These are phyloP conservation scores for Colletotrichum sansevieriae DNA, from an alignment of 2,329 filamentous ascomycete genomes.

Conservation along the genomic window DNA sequence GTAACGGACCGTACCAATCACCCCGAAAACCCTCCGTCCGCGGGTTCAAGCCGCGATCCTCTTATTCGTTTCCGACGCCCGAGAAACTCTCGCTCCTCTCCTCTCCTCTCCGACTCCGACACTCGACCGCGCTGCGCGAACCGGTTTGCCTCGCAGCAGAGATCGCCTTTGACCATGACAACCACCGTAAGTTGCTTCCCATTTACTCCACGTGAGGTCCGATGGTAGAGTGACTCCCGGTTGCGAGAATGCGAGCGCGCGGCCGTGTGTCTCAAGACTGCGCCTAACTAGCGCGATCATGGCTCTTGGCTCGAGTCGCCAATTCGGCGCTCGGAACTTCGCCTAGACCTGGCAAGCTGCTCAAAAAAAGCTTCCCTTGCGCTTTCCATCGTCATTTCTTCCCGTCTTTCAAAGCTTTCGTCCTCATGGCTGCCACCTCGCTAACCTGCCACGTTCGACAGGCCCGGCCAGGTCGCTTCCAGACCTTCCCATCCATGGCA, in stretches of 20 bases:
- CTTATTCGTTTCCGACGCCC: conserved; percentile 15
- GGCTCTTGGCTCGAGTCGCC: conserved; percentile 33
- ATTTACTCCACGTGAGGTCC: conserved; percentile 39
- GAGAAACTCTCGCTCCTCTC: conserved; percentile 26
- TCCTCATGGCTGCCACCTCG: conserved; percentile 33
- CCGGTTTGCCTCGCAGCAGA: conserved; percentile 42
- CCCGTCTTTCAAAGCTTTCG: not conserved
- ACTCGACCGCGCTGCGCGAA: conserved; percentile 43
- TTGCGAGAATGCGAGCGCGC: conserved; percentile 44
- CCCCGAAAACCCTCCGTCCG: not conserved
- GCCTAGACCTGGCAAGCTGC: conserved; percentile 38
- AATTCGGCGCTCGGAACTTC: conserved; percentile 39
- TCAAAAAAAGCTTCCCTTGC: conserved; percentile 38
- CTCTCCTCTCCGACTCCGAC: conserved; percentile 39
- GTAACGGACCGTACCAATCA: not conserved
- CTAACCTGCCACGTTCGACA: conserved; percentile 45
- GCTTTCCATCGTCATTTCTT: conserved; percentile 28
- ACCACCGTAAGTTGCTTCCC: conserved; percentile 52
- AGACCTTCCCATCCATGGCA: conserved; percentile 51
- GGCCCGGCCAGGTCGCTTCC: conserved; percentile 55
- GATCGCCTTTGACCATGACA: conserved; percentile 48
- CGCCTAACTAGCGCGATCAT: conserved; percentile 49
- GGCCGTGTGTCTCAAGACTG: conserved; percentile 54
- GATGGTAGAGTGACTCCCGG: conserved; percentile 25
- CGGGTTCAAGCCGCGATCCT: not conserved